Evolutionary conservation across 2,329 filamentous ascomycete genomes (phyloP).

Genomic region (Pyrenochaeta sp.): DNA sequence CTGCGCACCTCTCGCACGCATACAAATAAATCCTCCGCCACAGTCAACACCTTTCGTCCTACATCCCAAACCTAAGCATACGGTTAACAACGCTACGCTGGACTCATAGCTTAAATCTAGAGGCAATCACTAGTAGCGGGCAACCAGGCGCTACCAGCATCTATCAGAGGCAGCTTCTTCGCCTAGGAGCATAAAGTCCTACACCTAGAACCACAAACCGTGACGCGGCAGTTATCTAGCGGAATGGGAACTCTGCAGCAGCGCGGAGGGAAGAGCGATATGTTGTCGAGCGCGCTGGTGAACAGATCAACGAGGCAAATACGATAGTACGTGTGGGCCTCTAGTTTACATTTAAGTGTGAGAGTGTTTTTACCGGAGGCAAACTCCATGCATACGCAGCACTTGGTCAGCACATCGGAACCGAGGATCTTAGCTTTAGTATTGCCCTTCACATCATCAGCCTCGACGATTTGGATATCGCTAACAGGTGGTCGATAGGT

Average conservation of each 20-base stretch:
- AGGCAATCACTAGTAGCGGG: too few species aligned
- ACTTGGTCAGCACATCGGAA: neutral
- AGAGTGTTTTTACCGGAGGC: neutral
- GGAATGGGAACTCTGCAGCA: conserved; percentile 29
- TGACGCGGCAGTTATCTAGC: conserved; percentile 10
- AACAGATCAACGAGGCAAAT: conserved; percentile 13
- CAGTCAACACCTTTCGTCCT: too few species aligned
- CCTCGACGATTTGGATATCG: neutral
- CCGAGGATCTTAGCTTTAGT: neutral
- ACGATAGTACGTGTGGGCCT: conserved; percentile 1
- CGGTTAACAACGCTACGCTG: too few species aligned
- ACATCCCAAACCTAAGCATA: too few species aligned
- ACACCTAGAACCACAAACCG: too few species aligned
- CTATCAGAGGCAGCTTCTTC: too few species aligned
- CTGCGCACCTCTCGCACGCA: too few species aligned
- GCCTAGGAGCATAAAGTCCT: too few species aligned
- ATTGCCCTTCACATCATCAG: neutral
- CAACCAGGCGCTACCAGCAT: too few species aligned
- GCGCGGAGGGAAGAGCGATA: conserved; percentile 31
- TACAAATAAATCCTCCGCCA: too few species aligned
- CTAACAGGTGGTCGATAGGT: neutral
- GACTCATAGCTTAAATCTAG: too few species aligned
- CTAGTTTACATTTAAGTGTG: conserved; percentile 6
- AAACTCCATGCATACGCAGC: neutral
- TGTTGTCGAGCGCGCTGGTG: conserved; percentile 15